These are phyloP conservation scores for Myxozyma mucilagina DNA, from an alignment of 805 yeast genomes.

Conservation along the genomic window DNA sequence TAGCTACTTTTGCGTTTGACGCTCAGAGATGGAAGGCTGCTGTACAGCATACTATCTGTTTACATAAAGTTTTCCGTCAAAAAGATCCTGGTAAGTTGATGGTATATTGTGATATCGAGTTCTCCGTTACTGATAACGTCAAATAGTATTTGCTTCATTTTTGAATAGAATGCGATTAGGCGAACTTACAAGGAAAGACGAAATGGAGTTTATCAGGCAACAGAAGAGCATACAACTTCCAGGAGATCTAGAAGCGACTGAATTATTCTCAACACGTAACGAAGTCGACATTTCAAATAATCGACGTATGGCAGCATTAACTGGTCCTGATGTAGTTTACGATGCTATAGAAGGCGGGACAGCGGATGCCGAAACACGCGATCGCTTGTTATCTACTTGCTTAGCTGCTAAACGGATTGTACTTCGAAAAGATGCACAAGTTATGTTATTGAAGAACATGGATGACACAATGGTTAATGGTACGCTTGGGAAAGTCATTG, in stretches of 20 bases:
- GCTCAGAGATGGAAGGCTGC: conserved; percentile 65
- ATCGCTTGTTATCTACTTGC: conserved; percentile 53
- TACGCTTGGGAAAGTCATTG: conserved; percentile 73
- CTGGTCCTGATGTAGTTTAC: conserved; percentile 50
- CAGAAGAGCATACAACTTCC: conserved; percentile 51
- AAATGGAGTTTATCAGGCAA: conserved; percentile 31
- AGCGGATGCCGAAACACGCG: conserved; percentile 34
- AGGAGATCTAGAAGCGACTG: conserved; percentile 87
- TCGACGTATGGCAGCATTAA: conserved; percentile 50
- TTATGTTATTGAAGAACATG: conserved; percentile 84
- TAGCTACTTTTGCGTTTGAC: conserved; percentile 69
- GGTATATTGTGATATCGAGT: background rate
- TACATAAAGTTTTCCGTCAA: conserved; percentile 85
- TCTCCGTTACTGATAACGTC: background rate
- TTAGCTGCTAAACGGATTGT: conserved; percentile 68
- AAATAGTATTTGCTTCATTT: conserved; percentile 63
- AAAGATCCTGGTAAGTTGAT: conserved; percentile 50
- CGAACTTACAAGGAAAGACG: conserved; percentile 47
- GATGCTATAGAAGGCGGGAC: conserved; percentile 48
- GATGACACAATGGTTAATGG: conserved; percentile 86
- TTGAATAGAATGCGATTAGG: conserved; percentile 82
- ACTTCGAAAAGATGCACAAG: conserved; percentile 86
- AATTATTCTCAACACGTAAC: conserved; percentile 77
- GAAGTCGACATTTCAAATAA: conserved; percentile 82
- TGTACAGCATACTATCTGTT: conserved; percentile 63